Conservation (phyloP, 257 asterid species). For the Capsicum baccatum region DNA sequence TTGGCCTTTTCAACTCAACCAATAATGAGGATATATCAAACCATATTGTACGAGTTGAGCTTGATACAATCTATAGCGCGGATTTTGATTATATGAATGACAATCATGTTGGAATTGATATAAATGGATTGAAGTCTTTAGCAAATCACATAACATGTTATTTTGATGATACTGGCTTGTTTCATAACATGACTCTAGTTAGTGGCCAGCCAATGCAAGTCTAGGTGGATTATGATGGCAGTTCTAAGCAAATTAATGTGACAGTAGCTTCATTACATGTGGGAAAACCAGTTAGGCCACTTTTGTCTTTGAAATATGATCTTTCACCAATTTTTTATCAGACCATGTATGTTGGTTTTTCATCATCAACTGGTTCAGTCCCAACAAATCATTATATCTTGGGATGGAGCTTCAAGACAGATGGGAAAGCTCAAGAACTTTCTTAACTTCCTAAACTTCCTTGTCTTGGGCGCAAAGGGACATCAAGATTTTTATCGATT, state of each 20-base stretch:
- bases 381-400: conserved; percentile 57
- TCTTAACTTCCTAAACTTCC: conserved; percentile 64
- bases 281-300: conserved; percentile 53
- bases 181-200: conserved; percentile 42
- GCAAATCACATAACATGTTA: conserved; percentile 44
- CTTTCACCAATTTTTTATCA: conserved; percentile 46
- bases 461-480: conserved; percentile 42
- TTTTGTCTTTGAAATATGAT: conserved; percentile 41
- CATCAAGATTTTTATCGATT: conserved; percentile 36
- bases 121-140: conserved; percentile 47
- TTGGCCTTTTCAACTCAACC: conserved; percentile 58
- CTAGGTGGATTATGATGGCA: conserved; percentile 63
- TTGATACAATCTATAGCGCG: conserved; percentile 50
- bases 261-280: conserved; percentile 49
- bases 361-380: conserved; percentile 53
- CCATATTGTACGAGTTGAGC: conserved; percentile 62
- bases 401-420: conserved; percentile 67
- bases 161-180: conserved; percentile 32
- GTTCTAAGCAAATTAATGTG: conserved; percentile 36
- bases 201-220: conserved; percentile 53
- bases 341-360: conserved; percentile 67
- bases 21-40: conserved; percentile 53
- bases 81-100: conserved; percentile 52
- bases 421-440: conserved; percentile 44
- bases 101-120: conserved; percentile 66